Evolutionary conservation across 2,329 filamentous ascomycete genomes (phyloP), one percentile per base, ranked within the genome.

Genomic region (Neofusicoccum kwambonambiense): DNA sequence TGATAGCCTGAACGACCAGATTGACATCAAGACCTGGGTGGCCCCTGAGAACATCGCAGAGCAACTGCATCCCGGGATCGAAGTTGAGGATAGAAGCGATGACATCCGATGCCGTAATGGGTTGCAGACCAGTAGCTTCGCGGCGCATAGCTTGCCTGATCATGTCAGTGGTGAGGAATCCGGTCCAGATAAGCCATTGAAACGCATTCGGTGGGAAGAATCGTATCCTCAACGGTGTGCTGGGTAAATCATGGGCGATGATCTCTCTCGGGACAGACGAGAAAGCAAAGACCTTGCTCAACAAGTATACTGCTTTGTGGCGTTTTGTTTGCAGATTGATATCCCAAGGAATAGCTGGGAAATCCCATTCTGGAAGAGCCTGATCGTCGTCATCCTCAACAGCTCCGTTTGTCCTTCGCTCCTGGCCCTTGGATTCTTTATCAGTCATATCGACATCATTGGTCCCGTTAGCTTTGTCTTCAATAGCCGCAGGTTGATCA

Each of bases 31-130:
- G 82, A 70, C 87, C 86, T 7, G 89, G 90, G 5, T 84, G 83
- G 44, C 79, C 71, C 19, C 86, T 85, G 6, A 93, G 79, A 65
- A 91, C 86, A 64, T 84, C 84, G 49, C 89, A 82, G 44, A 93
- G 81, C 2, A 92, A 79, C 58, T 88, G 85, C 74, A 92, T 84
- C 39, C 87, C 87, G 2, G 87, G 85, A 70, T 93, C 90, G n/a
- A 88, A 81, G 56, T 88, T 82, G 0, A 85, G 83, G 42, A 93
- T 78, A 50, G 88, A 81, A 50, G 82, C 77, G 22, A 91, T 83
- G 3, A 93, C 80, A 65, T 90, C 86, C 39, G 86, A 85, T 11
- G 87, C 82, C 13, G 85, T 77, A 31, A 83, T 79, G n/a, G 79
- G 76, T 47, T 84, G 81, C 13, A 77, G 73, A 19, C 75, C 76